Conservation (phyloP, 495 filamentous ascomycete species). For the Aspergillus sparsus region DNA sequence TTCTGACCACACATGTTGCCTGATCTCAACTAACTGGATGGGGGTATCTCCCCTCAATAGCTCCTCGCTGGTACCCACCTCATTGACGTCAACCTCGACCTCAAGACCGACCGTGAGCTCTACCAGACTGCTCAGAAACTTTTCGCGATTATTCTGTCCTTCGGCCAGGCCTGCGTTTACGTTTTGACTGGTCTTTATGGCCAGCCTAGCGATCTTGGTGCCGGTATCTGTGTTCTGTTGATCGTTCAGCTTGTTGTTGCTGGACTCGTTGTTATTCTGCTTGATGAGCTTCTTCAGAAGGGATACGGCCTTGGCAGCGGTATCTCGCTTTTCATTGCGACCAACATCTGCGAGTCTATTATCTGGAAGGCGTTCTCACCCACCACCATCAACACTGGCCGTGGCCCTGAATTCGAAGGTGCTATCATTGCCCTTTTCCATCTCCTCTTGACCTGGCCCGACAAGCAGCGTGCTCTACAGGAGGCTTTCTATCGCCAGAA, state of each 20-base stretch:
- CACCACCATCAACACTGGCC: conserved; percentile 98
- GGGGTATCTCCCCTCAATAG: conserved; percentile 27
- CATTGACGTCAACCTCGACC: conserved; percentile 99
- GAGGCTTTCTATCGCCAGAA: conserved; percentile 99
- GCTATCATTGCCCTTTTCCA: conserved; percentile 99
- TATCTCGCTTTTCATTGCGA: conserved; percentile 99
- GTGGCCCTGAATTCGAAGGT: conserved; percentile 98
- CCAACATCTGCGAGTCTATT: conserved; percentile 99
- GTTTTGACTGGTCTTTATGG: conserved; percentile 98
- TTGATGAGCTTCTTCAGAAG: conserved; percentile 99
- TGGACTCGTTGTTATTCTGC: conserved; percentile 96
- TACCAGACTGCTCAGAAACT: conserved; percentile 99
- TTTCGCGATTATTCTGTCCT: conserved; percentile 95
- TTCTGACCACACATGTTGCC: background rate
- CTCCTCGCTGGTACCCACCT: conserved; percentile 98
- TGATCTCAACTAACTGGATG: conserved; percentile 10
- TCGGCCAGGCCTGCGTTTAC: conserved; percentile 94
- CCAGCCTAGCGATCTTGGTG: conserved; percentile 90
- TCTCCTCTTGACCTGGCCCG: conserved; percentile 94
- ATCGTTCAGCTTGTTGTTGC: conserved; percentile 96
- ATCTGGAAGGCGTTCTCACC: conserved; percentile 99
- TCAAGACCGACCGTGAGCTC: conserved; percentile 98
- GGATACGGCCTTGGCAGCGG: conserved; percentile 97
- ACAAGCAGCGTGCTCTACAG: conserved; percentile 95
- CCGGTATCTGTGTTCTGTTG: conserved; percentile 95